phyloP scores from a whole-genome alignment of 768 basidiomycete genomes.

The Termitomyces sp. region DNA sequence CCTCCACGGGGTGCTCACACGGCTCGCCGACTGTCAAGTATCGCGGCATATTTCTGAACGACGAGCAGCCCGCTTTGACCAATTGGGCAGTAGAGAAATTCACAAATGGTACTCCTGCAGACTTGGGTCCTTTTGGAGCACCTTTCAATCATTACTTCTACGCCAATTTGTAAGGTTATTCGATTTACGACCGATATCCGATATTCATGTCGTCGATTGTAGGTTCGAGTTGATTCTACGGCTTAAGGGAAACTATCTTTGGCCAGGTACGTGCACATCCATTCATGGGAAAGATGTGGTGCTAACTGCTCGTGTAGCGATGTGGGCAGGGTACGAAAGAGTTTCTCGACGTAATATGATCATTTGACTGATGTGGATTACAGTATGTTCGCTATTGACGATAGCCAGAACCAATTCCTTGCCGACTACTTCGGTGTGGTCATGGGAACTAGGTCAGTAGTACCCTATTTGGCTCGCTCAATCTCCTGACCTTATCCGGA shows the following conservation, averaged over 20 bases:
- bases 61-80: constrained; percentile 68
- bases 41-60: constrained; percentile 71
- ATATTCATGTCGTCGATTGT: not conserved
- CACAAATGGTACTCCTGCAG: constrained; percentile 55
- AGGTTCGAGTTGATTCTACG: constrained; percentile 67
- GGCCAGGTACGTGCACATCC: constrained; percentile 47
- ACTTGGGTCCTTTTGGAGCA: constrained; percentile 34
- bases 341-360: not conserved
- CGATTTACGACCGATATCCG: not conserved
- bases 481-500: not conserved
- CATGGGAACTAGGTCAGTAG: constrained; percentile 63
- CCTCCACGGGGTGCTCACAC: constrained; percentile 45
- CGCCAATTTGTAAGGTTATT: constrained; percentile 41
- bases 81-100: constrained; percentile 71
- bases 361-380: not conserved
- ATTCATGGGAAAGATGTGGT: not conserved
- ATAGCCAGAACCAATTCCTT: constrained; percentile 54
- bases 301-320: constrained; percentile 21
- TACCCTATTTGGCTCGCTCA: not conserved
- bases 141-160: constrained; percentile 66
- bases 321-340: constrained; percentile 35
- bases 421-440: constrained; percentile 66
- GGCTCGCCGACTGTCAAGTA: constrained; percentile 69
- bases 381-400: constrained; percentile 60
- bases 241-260: constrained; percentile 68